Evolutionary conservation across 106 monocot species (phyloP).

Genomic region (Chionographis japonica): DNA sequence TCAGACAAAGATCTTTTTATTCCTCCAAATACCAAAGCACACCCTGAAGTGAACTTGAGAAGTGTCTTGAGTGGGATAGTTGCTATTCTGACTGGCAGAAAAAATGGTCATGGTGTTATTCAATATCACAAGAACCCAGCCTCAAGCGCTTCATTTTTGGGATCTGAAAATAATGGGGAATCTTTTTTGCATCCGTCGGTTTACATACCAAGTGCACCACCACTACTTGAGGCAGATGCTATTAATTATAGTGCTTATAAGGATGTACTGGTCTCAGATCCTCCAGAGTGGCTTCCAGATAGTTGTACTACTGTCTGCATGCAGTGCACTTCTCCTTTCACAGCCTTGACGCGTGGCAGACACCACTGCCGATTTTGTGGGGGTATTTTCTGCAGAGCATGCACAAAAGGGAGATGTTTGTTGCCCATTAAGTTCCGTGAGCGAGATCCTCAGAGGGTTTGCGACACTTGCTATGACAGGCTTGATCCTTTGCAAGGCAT

Average conservation of each 20-base stretch:
- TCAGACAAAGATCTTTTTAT: slow-evolving; percentile 5
- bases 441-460: slow-evolving; percentile 65
- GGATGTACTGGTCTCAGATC: slow-evolving; percentile 50
- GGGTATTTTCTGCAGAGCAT: slow-evolving; percentile 53
- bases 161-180: slow-evolving; percentile 42
- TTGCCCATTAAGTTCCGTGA: slow-evolving; percentile 53
- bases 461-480: slow-evolving; percentile 62
- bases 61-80: slow-evolving; percentile 43
- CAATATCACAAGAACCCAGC: slow-evolving; percentile 12
- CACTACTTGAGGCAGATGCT: slow-evolving; percentile 31
- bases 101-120: slow-evolving; percentile 8
- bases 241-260: slow-evolving; percentile 39
- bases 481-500: slow-evolving; percentile 75
- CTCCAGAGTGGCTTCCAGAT: slow-evolving; percentile 82
- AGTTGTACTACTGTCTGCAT: slow-evolving; percentile 47
- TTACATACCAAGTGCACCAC: slow-evolving; percentile 62
- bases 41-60: slow-evolving; percentile 51
- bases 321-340: slow-evolving; percentile 60
- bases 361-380: slow-evolving; percentile 85
- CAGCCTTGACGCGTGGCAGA: slow-evolving; percentile 50
- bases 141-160: slow-evolving; percentile 46
- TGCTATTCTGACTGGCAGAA: slow-evolving; percentile 42
- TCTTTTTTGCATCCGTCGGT: slow-evolving; percentile 52
- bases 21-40: slow-evolving; percentile 3
- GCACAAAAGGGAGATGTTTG: slow-evolving; percentile 62